phyloP scores from a whole-genome alignment of 1,139 yeast species.

The Geotrichum reessii region DNA sequence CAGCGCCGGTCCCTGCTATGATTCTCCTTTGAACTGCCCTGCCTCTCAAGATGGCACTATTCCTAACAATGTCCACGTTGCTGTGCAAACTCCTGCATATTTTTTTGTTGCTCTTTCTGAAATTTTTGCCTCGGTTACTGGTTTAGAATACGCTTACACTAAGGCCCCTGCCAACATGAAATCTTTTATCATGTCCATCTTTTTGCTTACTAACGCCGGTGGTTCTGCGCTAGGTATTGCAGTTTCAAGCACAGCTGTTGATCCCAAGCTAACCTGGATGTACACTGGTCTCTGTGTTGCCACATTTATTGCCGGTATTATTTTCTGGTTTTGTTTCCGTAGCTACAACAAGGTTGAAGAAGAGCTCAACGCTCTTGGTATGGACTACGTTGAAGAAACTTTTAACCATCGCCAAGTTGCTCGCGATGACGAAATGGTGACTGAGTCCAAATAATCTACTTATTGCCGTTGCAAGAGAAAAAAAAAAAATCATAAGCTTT shows the following conservation, averaged over 20 bases:
- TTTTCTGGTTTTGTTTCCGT: slow-evolving; percentile 59
- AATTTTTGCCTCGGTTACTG: slow-evolving; percentile 61
- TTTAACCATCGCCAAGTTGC: slow-evolving; percentile 12
- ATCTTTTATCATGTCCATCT: slow-evolving; percentile 59
- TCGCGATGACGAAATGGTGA: background rate
- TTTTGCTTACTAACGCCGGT: slow-evolving; percentile 55
- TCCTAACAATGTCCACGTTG: slow-evolving; percentile 55
- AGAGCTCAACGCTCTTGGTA: slow-evolving; percentile 53
- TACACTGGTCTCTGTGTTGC: slow-evolving; percentile 59
- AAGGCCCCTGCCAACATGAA: slow-evolving; percentile 64
- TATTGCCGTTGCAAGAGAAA: background rate
- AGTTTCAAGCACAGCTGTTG: slow-evolving; percentile 55
- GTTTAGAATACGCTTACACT: slow-evolving; percentile 64
- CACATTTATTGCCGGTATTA: slow-evolving; percentile 52
- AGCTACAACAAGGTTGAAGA: slow-evolving; percentile 56
- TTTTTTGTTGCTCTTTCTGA: slow-evolving; percentile 57
- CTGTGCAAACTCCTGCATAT: slow-evolving; percentile 60
- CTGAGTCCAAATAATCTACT: background rate
- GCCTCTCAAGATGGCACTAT: slow-evolving; percentile 35
- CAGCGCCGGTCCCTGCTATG: slow-evolving; percentile 70
- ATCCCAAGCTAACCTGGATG: slow-evolving; percentile 66
- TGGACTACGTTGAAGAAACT: slow-evolving; percentile 31
- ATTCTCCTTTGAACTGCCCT: slow-evolving; percentile 44
- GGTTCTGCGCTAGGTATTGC: slow-evolving; percentile 75
- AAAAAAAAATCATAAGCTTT: background rate